Evolutionary conservation across 257 asterid genomes (phyloP).

Genomic region (Scutellaria galericulata): DNA sequence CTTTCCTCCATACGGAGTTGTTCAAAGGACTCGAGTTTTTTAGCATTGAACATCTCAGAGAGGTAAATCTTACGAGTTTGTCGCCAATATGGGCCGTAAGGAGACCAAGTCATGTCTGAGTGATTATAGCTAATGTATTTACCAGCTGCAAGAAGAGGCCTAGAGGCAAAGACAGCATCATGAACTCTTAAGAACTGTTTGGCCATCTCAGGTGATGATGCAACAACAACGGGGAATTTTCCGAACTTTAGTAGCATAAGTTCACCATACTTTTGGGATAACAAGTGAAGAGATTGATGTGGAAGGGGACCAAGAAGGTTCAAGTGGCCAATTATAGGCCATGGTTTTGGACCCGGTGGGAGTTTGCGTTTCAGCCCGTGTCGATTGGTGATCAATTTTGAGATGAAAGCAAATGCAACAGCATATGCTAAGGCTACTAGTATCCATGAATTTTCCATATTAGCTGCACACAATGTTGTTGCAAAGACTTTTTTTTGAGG

Average conservation of each 20-base stretch:
- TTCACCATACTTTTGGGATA: constrained; percentile 47
- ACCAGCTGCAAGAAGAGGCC: constrained; percentile 49
- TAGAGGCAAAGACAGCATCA: constrained; percentile 43
- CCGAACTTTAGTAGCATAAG: constrained; percentile 51
- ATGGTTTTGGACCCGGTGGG: constrained; percentile 11
- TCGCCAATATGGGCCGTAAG: constrained; percentile 48
- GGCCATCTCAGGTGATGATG: constrained; percentile 56
- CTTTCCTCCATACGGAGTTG: constrained; percentile 40
- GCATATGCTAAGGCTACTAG: background rate
- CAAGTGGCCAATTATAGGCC: constrained; percentile 21
- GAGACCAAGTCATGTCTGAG: constrained; percentile 44
- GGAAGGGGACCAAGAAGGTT: constrained; percentile 48
- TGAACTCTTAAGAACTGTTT: constrained; percentile 43
- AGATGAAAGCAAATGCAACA: background rate
- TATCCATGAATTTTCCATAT: background rate
- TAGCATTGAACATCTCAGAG: constrained; percentile 32
- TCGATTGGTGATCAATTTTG: background rate
- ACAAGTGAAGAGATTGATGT: constrained; percentile 41
- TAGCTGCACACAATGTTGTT: no score
- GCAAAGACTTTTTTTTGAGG: no score
- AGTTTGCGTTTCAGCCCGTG: background rate
- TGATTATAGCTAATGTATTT: constrained; percentile 39
- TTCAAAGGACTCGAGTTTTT: constrained; percentile 38
- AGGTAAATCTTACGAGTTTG: constrained; percentile 27
- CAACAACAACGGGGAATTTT: constrained; percentile 42